Evolutionary conservation across 2,329 filamentous ascomycete species (phyloP).

Genomic region (Calycina herbarum): DNA sequence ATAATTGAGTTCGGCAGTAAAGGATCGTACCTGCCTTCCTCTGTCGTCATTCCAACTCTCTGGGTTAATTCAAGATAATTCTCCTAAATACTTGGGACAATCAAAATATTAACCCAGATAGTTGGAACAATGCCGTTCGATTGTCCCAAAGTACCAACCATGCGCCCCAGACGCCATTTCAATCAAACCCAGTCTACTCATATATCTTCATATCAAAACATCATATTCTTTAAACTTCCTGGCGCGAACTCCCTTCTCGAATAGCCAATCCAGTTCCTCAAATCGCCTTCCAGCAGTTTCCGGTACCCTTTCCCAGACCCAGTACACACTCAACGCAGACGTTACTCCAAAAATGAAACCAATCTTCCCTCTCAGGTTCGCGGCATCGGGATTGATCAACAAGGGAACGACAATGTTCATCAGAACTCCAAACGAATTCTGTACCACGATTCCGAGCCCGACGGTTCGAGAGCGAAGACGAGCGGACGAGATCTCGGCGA

Average conservation of each 20-base stretch:
- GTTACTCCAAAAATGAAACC: constrained; percentile 40
- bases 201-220: background rate
- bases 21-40: too few species aligned
- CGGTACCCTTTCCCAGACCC: constrained; percentile 63
- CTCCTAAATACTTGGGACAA: too few species aligned
- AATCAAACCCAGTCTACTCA: background rate
- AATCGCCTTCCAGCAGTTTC: constrained; percentile 79
- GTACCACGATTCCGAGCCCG: constrained; percentile 15
- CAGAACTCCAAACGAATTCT: constrained; percentile 12
- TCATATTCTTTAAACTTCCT: constrained; percentile 26
- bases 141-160: background rate
- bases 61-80: too few species aligned
- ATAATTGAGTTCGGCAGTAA: too few species aligned
- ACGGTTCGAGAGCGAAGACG: constrained; percentile 36
- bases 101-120: too few species aligned
- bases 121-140: too few species aligned
- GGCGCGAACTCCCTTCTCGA: constrained; percentile 46
- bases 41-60: too few species aligned
- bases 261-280: constrained; percentile 79
- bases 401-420: constrained; percentile 15
- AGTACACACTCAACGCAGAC: constrained; percentile 26
- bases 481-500: constrained; percentile 46
- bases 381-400: constrained; percentile 40
- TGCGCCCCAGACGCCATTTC: background rate
- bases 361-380: constrained; percentile 38